A percentile compares a stretch with the other conserved stretches of the same genome.
Evolutionary conservation across 192 early-diverging fungal genomes (phyloP).

Genomic region (Coemansia sp.): DNA sequence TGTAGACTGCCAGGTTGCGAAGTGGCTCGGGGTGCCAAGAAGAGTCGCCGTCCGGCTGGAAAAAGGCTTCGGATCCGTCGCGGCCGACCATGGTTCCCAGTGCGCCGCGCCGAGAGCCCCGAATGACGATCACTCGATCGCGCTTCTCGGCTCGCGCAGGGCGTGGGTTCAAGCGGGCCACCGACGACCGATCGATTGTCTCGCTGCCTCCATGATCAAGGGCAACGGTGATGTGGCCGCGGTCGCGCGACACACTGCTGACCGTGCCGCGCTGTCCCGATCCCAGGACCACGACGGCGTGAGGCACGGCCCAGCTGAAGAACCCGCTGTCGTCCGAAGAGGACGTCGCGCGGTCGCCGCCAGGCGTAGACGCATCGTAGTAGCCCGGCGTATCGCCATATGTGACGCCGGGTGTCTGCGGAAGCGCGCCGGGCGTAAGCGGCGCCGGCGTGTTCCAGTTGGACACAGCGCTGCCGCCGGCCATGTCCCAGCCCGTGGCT

Average conservation of each 20-base stretch:
- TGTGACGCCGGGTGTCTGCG: slow-evolving; percentile 38
- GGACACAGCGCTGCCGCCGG: slow-evolving; percentile 15
- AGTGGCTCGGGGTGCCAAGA: slow-evolving; percentile 42
- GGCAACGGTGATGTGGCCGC: slow-evolving; percentile 51
- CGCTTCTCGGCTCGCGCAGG: slow-evolving; percentile 65
- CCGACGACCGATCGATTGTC: slow-evolving; percentile 38
- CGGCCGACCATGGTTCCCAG: slow-evolving; percentile 67
- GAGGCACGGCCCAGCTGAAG: slow-evolving; percentile 54
- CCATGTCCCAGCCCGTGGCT: slow-evolving; percentile 54
- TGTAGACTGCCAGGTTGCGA: slow-evolving; percentile 46
- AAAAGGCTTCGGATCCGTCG: slow-evolving; percentile 72
- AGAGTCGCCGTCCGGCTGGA: slow-evolving; percentile 57
- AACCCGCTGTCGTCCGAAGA: slow-evolving; percentile 52
- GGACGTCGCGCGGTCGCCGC: slow-evolving; percentile 48
- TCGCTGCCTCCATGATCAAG: slow-evolving; percentile 50
- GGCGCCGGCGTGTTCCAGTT: slow-evolving; percentile 50
- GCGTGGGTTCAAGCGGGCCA: slow-evolving; percentile 33
- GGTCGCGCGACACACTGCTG: slow-evolving; percentile 54
- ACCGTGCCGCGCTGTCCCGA: slow-evolving; percentile 53
- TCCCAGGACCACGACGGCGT: slow-evolving; percentile 37
- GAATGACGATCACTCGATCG: slow-evolving; percentile 69
- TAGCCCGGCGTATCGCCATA: slow-evolving; percentile 46
- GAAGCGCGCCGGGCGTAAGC: slow-evolving; percentile 40
- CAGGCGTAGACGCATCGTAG: slow-evolving; percentile 45
- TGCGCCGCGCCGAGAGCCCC: slow-evolving; percentile 57